These are phyloP conservation scores for Seiridium unicorne DNA, from an alignment of 2,329 filamentous ascomycete genomes.

Conservation along the genomic window DNA sequence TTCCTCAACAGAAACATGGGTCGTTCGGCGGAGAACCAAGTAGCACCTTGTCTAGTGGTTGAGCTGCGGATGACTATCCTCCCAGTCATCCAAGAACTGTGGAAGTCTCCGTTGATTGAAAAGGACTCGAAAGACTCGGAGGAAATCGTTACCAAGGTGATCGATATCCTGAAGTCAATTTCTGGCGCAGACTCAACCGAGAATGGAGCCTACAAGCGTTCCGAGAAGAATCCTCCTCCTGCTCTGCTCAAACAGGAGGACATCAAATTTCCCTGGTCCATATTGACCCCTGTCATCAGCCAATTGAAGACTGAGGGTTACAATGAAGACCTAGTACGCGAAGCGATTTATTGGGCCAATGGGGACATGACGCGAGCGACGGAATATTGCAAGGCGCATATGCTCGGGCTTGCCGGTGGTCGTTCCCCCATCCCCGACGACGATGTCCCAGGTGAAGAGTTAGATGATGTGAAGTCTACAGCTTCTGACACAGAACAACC, in stretches of 20 bases:
- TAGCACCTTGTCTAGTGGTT: conserved; percentile 74
- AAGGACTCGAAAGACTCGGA: conserved; percentile 77
- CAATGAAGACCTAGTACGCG: conserved; percentile 61
- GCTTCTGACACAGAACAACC: not conserved
- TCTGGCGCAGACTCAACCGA: conserved; percentile 73
- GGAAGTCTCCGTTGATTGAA: conserved; percentile 82
- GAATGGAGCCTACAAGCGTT: conserved; percentile 57
- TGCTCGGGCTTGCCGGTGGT: conserved; percentile 53
- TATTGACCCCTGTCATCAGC: conserved; percentile 21
- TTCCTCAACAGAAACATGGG: conserved; percentile 39
- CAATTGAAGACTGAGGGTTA: conserved; percentile 31
- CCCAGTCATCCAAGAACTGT: conserved; percentile 73
- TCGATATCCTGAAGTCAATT: conserved; percentile 80
- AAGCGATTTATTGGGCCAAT: conserved; percentile 81
- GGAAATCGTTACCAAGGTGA: conserved; percentile 72
- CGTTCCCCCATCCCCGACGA: conserved; percentile 66
- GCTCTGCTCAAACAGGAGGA: conserved; percentile 42
- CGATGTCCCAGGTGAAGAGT: conserved; percentile 39
- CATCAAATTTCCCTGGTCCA: conserved; percentile 45
- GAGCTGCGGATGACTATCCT: conserved; percentile 81
- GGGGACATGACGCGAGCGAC: conserved; percentile 58
- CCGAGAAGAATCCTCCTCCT: conserved; percentile 48
- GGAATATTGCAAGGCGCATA: conserved; percentile 73
- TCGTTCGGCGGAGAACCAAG: conserved; percentile 37
- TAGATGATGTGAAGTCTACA: conserved; percentile 11